Evolutionary conservation across 2,329 filamentous ascomycete species (phyloP).

Genomic region (Alternaria sp.): DNA sequence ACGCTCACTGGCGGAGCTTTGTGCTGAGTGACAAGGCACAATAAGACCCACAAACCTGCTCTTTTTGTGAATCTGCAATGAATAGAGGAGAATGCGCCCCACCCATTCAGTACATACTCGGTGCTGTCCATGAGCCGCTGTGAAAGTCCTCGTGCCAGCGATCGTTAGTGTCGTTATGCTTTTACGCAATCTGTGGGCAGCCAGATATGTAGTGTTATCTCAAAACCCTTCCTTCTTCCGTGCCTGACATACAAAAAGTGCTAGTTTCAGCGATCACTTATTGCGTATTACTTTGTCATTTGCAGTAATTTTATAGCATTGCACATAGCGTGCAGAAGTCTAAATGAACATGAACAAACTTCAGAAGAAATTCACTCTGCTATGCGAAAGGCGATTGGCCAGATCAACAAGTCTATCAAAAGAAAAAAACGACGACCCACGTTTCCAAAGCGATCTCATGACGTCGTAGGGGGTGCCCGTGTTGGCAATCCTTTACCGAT

Average conservation of each 20-base stretch:
- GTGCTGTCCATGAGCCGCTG: background rate
- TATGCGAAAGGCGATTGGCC: background rate
- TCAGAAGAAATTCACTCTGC: background rate
- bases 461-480: background rate
- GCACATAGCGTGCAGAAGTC: background rate
- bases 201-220: no score
- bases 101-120: no score
- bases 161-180: no score
- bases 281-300: background rate
- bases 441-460: background rate
- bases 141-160: background rate
- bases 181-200: no score
- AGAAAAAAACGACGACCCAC: background rate
- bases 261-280: background rate
- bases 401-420: background rate
- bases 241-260: accelerated
- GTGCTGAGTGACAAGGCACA: background rate
- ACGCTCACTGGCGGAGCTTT: background rate
- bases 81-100: background rate
- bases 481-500: conserved; percentile 1
- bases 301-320: no score
- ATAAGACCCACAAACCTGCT: no score
- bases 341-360: background rate
- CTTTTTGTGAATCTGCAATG: background rate
- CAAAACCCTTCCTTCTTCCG: no score